Evolutionary conservation across 2,329 filamentous ascomycete genomes (phyloP).

Genomic region (Fusarium sp.): DNA sequence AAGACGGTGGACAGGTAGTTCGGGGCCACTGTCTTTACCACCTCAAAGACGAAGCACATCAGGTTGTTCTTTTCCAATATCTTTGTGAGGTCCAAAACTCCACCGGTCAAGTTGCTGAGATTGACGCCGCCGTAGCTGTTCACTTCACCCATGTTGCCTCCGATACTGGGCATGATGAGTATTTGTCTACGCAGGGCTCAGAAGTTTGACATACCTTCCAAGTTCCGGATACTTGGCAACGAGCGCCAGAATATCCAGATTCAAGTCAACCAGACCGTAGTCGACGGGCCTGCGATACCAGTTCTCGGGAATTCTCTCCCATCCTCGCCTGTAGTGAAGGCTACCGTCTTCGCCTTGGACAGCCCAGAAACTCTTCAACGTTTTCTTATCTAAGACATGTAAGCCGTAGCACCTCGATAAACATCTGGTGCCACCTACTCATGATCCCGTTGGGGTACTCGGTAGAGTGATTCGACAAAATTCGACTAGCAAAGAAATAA

Average conservation of each 20-base stretch:
- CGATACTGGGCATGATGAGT: slow-evolving; percentile 3
- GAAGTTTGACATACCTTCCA: background rate
- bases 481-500: slow-evolving; percentile 12
- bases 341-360: slow-evolving; percentile 6
- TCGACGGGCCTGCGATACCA: slow-evolving; percentile 20
- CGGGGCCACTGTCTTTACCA: slow-evolving; percentile 9
- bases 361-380: slow-evolving; percentile 14
- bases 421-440: background rate
- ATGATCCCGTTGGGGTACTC: slow-evolving; percentile 3
- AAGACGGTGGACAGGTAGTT: slow-evolving; percentile 13
- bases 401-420: fast-evolving
- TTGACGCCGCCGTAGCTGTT: slow-evolving; percentile 21
- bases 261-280: slow-evolving; percentile 12
- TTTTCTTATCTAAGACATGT: background rate
- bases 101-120: slow-evolving; percentile 8
- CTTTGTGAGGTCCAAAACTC: slow-evolving; percentile 16
- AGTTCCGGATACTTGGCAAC: slow-evolving; percentile 19
- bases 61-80: slow-evolving; percentile 19
- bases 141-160: slow-evolving; percentile 17
- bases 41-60: slow-evolving; percentile 21
- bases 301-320: slow-evolving; percentile 18
- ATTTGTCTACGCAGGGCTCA: fast-evolving
- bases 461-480: slow-evolving; percentile 19
- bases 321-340: slow-evolving; percentile 17
- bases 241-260: slow-evolving; percentile 8